Evolutionary conservation across 2,329 filamentous ascomycete genomes (phyloP), one percentile per base, ranked within the genome.

Genomic region (Claviceps sp.): DNA sequence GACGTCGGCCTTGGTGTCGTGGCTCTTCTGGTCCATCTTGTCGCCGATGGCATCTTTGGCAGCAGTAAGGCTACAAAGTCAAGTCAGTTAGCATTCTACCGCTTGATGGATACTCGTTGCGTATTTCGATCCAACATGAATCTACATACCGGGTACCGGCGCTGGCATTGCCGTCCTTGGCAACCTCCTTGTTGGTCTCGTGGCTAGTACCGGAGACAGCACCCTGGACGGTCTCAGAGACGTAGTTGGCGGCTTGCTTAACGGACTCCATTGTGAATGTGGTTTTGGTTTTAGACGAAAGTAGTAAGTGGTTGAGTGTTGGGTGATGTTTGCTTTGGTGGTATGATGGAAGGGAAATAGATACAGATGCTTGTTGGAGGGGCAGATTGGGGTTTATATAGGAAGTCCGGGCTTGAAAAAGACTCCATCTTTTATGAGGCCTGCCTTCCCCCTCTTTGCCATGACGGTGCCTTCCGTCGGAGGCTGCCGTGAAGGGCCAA

Each of bases 131-230:
- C 30, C 30, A 2, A 34, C 1, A 11, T 34, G 30, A 13, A 18
- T n/a, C 3, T 8, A 51, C 72, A 65, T 66, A 76, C 74, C 82
- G 81, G 65, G 76, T 81, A 62, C 66, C 58, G 51, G 81, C 13
- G 56, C 59, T 60, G 58, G 72, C 75, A 62, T 82, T 72, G 65
- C 62, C 63, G 65, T 81, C 76, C 76, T 85, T 85, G 66, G 82
- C 82, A 59, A 81, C 71, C 60, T 73, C 66, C 78, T 85, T 85
- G 79, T 85, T 85, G 72, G 72, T 71, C 73, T 85, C 81, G 77
- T 86, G 85, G 72, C 73, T 78, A 57, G 76, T 74, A 61, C 74
- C 72, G 55, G 74, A 70, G 59, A 72, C 63, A 50, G 72, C 71
- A 61, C 79, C 74, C 73, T 84, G 76, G 63, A 84, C 66, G 60